A percentile compares a stretch with the other conserved stretches of the same genome.
Evolutionary conservation across 208 protist species (phyloP).

Genomic region (Crithidia acanthocephali): DNA sequence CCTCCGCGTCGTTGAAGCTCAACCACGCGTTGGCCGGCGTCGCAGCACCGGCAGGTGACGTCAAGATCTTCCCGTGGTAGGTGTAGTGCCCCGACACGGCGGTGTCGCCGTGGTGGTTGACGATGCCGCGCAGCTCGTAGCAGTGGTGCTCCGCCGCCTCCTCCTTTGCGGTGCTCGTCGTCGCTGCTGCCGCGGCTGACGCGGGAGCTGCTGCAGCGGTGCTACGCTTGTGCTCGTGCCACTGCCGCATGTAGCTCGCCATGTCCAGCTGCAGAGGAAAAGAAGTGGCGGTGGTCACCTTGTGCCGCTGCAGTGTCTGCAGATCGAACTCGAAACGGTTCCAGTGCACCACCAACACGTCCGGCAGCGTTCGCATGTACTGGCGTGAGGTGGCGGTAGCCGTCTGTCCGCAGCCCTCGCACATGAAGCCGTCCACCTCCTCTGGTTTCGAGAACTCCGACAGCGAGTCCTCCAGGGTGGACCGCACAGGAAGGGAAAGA

Average conservation of each 20-base stretch:
- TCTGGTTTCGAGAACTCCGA: constrained; percentile 62
- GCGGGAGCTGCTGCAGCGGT: not conserved
- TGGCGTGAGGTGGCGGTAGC: constrained; percentile 69
- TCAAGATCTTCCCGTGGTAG: constrained; percentile 63
- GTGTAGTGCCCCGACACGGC: constrained; percentile 85
- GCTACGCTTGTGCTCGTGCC: constrained; percentile 42
- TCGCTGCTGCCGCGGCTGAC: not conserved
- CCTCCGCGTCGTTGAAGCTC: constrained; percentile 75
- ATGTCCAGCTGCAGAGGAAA: constrained; percentile 75
- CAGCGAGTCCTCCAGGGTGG: constrained; percentile 67
- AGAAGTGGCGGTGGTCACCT: constrained; percentile 52
- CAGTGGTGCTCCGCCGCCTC: constrained; percentile 8
- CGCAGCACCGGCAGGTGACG: not conserved
- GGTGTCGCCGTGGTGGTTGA: constrained; percentile 74
- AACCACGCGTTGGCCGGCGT: constrained; percentile 42
- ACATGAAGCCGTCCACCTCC: constrained; percentile 73
- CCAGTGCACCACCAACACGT: constrained; percentile 76
- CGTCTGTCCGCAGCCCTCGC: constrained; percentile 61
- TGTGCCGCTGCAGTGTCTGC: constrained; percentile 65
- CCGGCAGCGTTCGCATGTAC: constrained; percentile 76
- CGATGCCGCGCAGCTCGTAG: constrained; percentile 73
- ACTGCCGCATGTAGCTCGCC: constrained; percentile 52
- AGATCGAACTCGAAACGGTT: constrained; percentile 84
- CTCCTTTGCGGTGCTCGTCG: not conserved
- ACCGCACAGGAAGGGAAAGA: constrained; percentile 69